A percentile compares a stretch with the other conserved stretches of the same genome.
These are phyloP conservation scores for Trichoderma parareesei DNA, from an alignment of 495 filamentous ascomycete species.

Conservation along the genomic window DNA sequence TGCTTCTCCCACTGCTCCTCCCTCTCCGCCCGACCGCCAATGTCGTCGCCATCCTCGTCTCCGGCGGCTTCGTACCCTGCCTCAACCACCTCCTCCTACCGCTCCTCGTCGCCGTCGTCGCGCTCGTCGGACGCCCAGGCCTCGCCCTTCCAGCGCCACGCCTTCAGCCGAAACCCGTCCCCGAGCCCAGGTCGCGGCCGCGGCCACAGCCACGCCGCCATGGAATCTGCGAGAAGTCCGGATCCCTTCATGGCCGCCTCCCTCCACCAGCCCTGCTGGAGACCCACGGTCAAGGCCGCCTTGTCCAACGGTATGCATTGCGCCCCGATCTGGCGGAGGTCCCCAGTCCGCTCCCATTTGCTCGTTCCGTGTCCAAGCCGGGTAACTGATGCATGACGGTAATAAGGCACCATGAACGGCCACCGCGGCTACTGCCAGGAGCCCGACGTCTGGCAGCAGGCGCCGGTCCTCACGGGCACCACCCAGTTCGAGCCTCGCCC, in stretches of 20 bases:
- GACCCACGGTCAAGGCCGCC: slow-evolving; percentile 1
- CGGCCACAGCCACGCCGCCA: neutral
- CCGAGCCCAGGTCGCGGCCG: neutral
- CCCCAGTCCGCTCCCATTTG: neutral
- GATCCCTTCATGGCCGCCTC: neutral
- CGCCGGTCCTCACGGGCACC: slow-evolving; percentile 53
- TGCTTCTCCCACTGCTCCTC: neutral
- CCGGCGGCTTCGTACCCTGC: neutral
- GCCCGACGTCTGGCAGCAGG: slow-evolving; percentile 54
- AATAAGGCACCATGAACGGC: slow-evolving; percentile 10
- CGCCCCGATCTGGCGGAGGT: neutral
- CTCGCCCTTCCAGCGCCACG: neutral
- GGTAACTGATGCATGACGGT: neutral
- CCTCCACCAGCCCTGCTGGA: neutral
- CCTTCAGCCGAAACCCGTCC: neutral
- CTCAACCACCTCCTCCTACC: neutral
- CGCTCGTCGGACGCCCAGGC: neutral
- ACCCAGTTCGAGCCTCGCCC: slow-evolving; percentile 54
- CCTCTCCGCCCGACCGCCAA: neutral
- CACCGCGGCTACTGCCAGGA: slow-evolving; percentile 40
- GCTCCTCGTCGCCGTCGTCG: neutral
- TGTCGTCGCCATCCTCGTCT: slow-evolving; percentile 1
- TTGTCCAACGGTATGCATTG: neutral
- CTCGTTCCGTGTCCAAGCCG: slow-evolving; percentile 13
- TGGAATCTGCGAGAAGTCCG: neutral